Evolutionary conservation across 352 stramenopile species (phyloP), one percentile per base, ranked within the genome.

Genomic region (Pythium aristosporum): DNA sequence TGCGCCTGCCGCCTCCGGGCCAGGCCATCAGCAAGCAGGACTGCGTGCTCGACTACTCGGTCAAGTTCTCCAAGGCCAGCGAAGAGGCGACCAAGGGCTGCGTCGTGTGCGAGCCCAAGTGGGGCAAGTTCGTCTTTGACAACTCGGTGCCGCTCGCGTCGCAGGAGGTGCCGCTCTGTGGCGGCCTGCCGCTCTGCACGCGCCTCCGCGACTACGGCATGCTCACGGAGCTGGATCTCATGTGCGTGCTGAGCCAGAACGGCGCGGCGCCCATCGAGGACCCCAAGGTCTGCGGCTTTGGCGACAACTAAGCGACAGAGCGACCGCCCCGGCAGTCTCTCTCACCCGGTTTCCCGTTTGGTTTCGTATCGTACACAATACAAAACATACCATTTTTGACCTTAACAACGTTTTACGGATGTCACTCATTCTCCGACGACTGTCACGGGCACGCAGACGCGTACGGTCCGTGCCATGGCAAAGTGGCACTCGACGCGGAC

Each of bases 171-270:
- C 54, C 64, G 18, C 58, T 70, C 51, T 75, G 69, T 57, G 65
- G 55, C 21, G 57, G 37, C 64, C 56, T 65, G 60, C 68, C 68
- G 18, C 56, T 75, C 16, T 75, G 68, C 60, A 64, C 58, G 15
- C 56, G 57, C 48, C 68, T 74, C 44, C 30, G 42, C 42, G 21
- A 43, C 41, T 74, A 64, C 50, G 37, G n/a, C 36, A 49, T 65
- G 36, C 32, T 74, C 25, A 65, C 59, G 8, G 58, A 50, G 20
- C 39, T 28, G 23, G 63, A 74, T 21, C 41, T 74, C 47, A 59
- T 67, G 58, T 74, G 68, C 56, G 55, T 67, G 52, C 42, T 71
- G 46, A 39, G 54, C 16, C 52, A 58, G 46, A 66, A 66, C 48
- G 68, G 63, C 58, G 57, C 42, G 21, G 51, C 48, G n/a, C 34